Conservation (phyloP, 2,329 filamentous ascomycete genomes). For the Pseudogymnoascus sp. region DNA sequence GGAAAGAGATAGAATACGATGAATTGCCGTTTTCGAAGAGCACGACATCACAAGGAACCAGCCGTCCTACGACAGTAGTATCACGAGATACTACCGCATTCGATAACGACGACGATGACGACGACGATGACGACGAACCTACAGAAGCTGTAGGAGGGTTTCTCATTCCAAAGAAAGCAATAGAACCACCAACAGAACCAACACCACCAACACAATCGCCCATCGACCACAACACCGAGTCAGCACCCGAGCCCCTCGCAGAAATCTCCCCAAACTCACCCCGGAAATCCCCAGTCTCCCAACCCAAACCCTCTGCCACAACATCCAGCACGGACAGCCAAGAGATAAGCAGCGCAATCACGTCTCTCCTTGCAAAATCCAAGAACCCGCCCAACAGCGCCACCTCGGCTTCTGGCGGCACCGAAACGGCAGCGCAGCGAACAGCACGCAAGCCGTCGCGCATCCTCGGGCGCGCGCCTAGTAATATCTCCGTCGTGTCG, state of each 20-base stretch:
- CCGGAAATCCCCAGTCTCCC: conserved; percentile 9
- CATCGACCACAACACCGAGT: not conserved
- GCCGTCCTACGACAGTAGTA: not conserved
- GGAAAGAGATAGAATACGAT: not conserved
- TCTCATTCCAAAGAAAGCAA: not conserved
- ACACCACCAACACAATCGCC: not conserved
- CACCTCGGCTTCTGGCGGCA: not conserved
- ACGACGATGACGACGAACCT: conserved; percentile 13
- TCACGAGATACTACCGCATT: conserved; percentile 8
- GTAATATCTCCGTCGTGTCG: conserved; percentile 43
- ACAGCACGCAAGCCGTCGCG: conserved; percentile 2
- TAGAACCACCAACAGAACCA: not conserved
- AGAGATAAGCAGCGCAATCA: conserved; percentile 17
- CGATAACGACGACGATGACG: conserved; percentile 16
- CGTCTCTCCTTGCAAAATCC: conserved; percentile 25
- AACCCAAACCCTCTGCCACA: conserved; percentile 1
- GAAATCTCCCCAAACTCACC: conserved; percentile 20
- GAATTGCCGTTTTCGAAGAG: not conserved
- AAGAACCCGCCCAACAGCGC: conserved; percentile 15
- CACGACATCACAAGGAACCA: not conserved
- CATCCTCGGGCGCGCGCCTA: conserved; percentile 50
- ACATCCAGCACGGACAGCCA: conserved; percentile 1
- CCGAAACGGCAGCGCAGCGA: conserved; percentile 10
- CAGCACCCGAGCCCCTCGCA: conserved; percentile 8
- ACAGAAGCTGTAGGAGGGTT: not conserved